Evolutionary conservation across 805 yeast species (phyloP), one percentile per base, ranked within the genome.

Genomic region (Vanderwaltozyma polyspora): DNA sequence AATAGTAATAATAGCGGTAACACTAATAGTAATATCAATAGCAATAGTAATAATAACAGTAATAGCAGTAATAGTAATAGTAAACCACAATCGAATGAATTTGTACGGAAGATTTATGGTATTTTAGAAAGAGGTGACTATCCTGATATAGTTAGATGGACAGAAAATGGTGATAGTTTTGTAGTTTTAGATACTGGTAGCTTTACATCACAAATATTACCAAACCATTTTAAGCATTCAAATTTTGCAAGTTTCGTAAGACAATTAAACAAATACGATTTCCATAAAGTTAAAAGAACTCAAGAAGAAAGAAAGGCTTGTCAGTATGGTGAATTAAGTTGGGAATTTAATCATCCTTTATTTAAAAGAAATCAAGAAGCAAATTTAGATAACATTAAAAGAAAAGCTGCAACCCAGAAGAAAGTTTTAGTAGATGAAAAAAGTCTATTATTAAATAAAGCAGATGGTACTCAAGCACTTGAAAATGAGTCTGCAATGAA

Each of bases 291-390:
- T 29, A 83, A 89, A 53, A 67, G 74, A 30, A 64, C 81, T 27
- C 72, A 67, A 38, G 86, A 76, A 45, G 81, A 74, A 40, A 70
- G 69, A 46, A 69, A 63, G 33, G 52, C 52, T 32, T 59, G 61
- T 19, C 74, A 74, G 38, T 76, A 76, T 48, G 82, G 86, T 26
- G 85, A 78, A 37, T 74, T 79, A 56, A 76, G 87, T 15, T 89
- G 97, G 96, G 96, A 89, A 56, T 89, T 91, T 63, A 76, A 77
- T 52, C 97, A 91, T 57, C 94, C 95, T 0, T 84, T 76, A 43
- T 91, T 91, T 58, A 72, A 72, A 44, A 72, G 73, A 23, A 78
- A 82, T 56, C 84, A 84, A 51, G 68, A 73, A 35, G 79, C 75
- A n/a, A 75, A 84, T 9, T 66, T 93, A 25, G 94, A 87, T 33